Percentiles rank a stretch among this genome's conserved stretches.
These are phyloP conservation scores for Globisporangium nodosum DNA, from an alignment of 352 stramenopile genomes.

Conservation along the genomic window DNA sequence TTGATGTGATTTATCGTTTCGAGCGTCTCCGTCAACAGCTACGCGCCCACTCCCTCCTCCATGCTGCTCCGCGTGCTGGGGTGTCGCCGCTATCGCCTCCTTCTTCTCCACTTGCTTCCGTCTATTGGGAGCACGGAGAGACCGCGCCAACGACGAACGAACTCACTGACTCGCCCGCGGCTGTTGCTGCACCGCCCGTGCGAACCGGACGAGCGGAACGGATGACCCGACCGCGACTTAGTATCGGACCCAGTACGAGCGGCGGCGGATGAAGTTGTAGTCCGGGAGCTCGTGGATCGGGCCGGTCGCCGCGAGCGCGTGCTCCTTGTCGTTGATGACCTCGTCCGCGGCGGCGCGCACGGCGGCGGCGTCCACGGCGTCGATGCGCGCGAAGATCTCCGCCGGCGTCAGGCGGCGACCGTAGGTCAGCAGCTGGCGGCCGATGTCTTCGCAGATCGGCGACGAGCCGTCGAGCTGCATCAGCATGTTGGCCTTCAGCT, in stretches of 20 bases:
- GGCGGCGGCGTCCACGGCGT: slow-evolving; percentile 95
- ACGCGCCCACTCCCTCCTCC: slow-evolving; percentile 19
- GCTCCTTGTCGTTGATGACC: slow-evolving; percentile 98
- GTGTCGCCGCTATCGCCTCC: no score
- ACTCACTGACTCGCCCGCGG: neutral
- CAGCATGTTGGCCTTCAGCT: slow-evolving; percentile 99
- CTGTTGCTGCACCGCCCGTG: no score
- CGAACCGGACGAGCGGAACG: slow-evolving; percentile 8
- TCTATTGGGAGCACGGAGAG: slow-evolving; percentile 15
- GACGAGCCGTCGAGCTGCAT: slow-evolving; percentile 98
- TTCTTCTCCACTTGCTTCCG: slow-evolving; percentile 24
- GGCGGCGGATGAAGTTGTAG: slow-evolving; percentile 99
- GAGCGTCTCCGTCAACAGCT: slow-evolving; percentile 22
- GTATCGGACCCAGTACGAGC: slow-evolving; percentile 97
- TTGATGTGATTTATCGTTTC: neutral
- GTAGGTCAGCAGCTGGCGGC: slow-evolving; percentile 97
- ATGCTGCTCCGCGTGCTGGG: slow-evolving; percentile 7
- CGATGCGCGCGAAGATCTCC: slow-evolving; percentile 99
- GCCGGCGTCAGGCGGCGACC: slow-evolving; percentile 95
- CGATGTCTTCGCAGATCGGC: slow-evolving; percentile 99
- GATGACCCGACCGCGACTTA: slow-evolving; percentile 30
- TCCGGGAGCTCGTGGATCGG: slow-evolving; percentile 98
- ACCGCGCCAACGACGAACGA: slow-evolving; percentile 18
- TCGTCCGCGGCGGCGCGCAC: slow-evolving; percentile 86
- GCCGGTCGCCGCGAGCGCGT: slow-evolving; percentile 96